Percentiles rank a stretch among this genome's conserved stretches.
Conservation (phyloP, 768 basidiomycete genomes). For the Leccinum truebloodii region DNA sequence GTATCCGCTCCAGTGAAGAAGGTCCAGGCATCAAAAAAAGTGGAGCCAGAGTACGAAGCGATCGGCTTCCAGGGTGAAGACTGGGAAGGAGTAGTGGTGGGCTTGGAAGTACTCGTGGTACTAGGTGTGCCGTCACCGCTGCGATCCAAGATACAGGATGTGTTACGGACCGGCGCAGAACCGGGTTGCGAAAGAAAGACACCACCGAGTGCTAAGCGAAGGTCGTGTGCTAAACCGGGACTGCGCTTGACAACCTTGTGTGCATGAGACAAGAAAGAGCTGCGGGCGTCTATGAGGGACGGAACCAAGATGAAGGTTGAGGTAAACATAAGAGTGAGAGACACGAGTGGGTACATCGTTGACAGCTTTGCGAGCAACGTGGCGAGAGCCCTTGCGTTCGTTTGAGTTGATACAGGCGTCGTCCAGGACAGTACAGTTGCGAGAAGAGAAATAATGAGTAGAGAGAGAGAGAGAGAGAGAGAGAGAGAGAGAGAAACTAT, state of each 20-base stretch:
- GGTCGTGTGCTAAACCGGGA: conserved; percentile 62
- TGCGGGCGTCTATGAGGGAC: conserved; percentile 24
- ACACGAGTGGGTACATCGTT: too few relatives aligned
- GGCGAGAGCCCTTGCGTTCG: too few relatives aligned
- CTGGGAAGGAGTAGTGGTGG: conserved; percentile 22
- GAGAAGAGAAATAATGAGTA: too few relatives aligned
- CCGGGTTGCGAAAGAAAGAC: conserved; percentile 48
- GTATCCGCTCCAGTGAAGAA: conserved; percentile 74
- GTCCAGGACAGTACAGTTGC: too few relatives aligned
- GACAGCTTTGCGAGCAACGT: too few relatives aligned
- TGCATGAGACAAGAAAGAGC: conserved; percentile 41
- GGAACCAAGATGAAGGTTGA: neutral
- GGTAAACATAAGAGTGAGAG: too few relatives aligned
- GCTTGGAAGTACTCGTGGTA: conserved; percentile 20
- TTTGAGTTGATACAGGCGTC: too few relatives aligned
- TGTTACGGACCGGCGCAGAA: conserved; percentile 28
- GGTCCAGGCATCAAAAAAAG: conserved; percentile 82
- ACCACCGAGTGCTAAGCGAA: conserved; percentile 63
- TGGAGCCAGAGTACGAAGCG: conserved; percentile 59
- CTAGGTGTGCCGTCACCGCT: conserved; percentile 24
- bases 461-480: too few relatives aligned
- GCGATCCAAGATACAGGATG: conserved; percentile 36
- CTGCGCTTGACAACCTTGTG: conserved; percentile 58
- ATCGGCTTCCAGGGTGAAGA: conserved; percentile 50
- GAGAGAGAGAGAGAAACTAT: too few relatives aligned